phyloP scores from a whole-genome alignment of 257 asterid species.

The Solanum tarapatanum region DNA sequence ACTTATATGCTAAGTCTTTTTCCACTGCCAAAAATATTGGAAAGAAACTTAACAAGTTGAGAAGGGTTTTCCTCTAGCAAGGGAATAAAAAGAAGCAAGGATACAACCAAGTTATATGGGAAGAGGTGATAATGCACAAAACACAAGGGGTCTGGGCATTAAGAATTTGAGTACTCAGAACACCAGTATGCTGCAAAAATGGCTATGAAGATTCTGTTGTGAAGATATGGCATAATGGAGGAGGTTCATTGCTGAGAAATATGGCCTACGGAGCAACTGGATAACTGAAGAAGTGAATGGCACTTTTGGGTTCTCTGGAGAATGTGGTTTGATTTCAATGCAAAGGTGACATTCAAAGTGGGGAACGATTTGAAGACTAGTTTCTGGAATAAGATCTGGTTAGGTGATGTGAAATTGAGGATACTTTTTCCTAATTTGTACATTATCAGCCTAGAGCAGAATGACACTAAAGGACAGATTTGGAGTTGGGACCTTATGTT shows the following conservation, averaged over 20 bases:
- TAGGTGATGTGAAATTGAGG: neutral
- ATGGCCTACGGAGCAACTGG: neutral
- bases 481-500: too few species aligned
- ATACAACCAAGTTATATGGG: neutral
- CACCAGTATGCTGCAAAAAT: neutral
- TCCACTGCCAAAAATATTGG: neutral
- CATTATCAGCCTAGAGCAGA: neutral
- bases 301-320: neutral
- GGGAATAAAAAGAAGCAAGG: neutral
- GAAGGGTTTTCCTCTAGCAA: neutral
- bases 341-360: neutral
- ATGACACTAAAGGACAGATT: neutral
- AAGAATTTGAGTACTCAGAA: neutral
- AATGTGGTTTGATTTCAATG: too few species aligned
- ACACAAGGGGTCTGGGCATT: neutral
- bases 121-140: neutral
- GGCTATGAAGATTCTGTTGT: neutral
- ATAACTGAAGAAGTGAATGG: neutral
- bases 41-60: neutral
- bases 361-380: neutral
- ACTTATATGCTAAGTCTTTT: neutral
- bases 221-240: neutral
- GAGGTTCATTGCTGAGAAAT: neutral
- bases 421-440: neutral
- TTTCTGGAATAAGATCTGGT: neutral